These are phyloP conservation scores for Rhizopogon vinicolor DNA, from an alignment of 768 basidiomycete species.

Conservation along the genomic window DNA sequence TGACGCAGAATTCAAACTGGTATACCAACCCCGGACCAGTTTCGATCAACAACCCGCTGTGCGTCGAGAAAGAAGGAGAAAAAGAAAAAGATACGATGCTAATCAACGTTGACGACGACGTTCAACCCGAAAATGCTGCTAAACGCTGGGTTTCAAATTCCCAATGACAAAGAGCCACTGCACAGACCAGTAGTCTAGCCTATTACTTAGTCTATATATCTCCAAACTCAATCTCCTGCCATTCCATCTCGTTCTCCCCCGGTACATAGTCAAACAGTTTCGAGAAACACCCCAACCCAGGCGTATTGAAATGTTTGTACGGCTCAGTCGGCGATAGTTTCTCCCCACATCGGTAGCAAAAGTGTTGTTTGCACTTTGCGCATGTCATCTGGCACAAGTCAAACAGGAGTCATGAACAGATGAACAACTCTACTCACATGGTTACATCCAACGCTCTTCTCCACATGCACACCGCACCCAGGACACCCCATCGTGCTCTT, in stretches of 20 bases:
- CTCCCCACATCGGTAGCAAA: slow-evolving; percentile 76
- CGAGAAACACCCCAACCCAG: slow-evolving; percentile 48
- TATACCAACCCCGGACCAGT: background rate
- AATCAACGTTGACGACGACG: background rate
- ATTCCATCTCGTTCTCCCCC: slow-evolving; percentile 31
- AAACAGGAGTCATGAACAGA: background rate
- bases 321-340: slow-evolving; percentile 47
- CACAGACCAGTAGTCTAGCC: background rate
- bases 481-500: slow-evolving; percentile 68
- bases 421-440: slow-evolving; percentile 52
- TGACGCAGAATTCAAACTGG: slow-evolving; percentile 2
- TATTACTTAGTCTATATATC: slow-evolving; percentile 8
- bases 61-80: background rate
- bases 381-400: slow-evolving; percentile 61
- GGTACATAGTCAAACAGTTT: slow-evolving; percentile 57
- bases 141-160: slow-evolving; percentile 1
- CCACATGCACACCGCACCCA: slow-evolving; percentile 66
- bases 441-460: slow-evolving; percentile 81
- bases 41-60: background rate
- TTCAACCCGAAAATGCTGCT: background rate
- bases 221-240: slow-evolving; percentile 44
- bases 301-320: slow-evolving; percentile 64
- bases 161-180: background rate
- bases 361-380: slow-evolving; percentile 68
- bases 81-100: background rate